Base-by-base conservation (phyloP, 2,329 filamentous ascomycete species). In the Verticillium albo-atrum region DNA sequence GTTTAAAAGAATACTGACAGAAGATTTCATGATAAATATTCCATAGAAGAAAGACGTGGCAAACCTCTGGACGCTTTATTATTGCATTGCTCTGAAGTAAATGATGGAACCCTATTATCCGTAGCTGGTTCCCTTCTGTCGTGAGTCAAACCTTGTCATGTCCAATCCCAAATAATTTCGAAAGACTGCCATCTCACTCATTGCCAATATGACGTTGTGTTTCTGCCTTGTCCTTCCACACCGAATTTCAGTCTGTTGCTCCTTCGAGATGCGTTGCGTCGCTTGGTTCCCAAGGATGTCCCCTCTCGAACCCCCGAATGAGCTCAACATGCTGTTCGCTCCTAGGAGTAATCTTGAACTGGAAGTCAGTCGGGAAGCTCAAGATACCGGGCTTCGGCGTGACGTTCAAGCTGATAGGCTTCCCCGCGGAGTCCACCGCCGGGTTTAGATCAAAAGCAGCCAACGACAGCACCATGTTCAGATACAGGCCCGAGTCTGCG, bases 371-470 rank as follows among this genome's bases (percentile, higher is more conserved):
- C 3, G 56, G 59, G 23, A 57, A 61, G 20, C 35, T 37, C 15
- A 63, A 23, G 12, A 65, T 23, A 4, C 63, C 64, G 1, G 63
- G 55, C 42, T 60, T 59, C 20, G 56, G 54, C 32, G 54, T 58
- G 34, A 76, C 76, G 30, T 78, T 74, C 1, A 74, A 73, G 0
- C 75, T 73, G 12, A 75, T 61, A 2, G 73, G 63, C 10, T 27
- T 55, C 25, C 58, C 59, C 1, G 25, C 7, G 2, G 53, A 5
- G 23, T 58, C 58, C 9, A 56, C n/a, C 2, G 35, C 56, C 7
- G 70, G 69, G 0, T 61, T 62, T 6, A 80, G 67, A 0, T 79
- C 66, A 57, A 85, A 85, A 0, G 75, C 82, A 84, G 83, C 87
- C 0, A 87, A 66, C 0, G 82, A 69, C 2, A 78, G 75, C 0